A percentile compares a stretch with the other conserved stretches of the same genome.
phyloP scores from a whole-genome alignment of 495 filamentous ascomycete genomes.

The Penicillium canariense region DNA sequence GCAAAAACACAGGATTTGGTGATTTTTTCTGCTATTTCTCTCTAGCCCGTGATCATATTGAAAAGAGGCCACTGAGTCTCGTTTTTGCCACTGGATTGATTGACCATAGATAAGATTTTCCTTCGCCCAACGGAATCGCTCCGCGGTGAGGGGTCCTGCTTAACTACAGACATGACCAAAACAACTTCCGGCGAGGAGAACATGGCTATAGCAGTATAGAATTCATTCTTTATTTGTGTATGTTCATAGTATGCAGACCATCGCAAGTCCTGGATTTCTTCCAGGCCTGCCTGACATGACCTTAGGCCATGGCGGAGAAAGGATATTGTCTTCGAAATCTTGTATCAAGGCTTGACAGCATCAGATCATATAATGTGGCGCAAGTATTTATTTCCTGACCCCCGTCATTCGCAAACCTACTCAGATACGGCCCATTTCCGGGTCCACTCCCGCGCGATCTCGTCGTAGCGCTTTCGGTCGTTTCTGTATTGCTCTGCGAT shows the following conservation, averaged over 20 bases:
- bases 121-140: too few species aligned
- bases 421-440: constrained; percentile 65
- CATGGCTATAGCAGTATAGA: not conserved
- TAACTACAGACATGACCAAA: too few species aligned
- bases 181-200: too few species aligned
- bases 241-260: not conserved
- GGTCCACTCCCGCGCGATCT: constrained; percentile 80
- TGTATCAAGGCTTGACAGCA: not conserved
- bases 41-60: too few species aligned
- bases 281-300: not conserved
- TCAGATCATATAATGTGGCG: constrained; percentile 6
- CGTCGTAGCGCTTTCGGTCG: constrained; percentile 72
- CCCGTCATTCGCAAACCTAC: constrained; percentile 1
- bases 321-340: not conserved
- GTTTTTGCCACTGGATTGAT: too few species aligned
- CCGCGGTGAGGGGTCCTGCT: too few species aligned
- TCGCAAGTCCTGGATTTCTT: not conserved
- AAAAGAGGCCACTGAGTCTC: too few species aligned
- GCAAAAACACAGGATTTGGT: too few species aligned
- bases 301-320: not conserved
- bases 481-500: constrained; percentile 84
- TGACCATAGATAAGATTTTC: too few species aligned
- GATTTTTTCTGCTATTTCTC: too few species aligned
- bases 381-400: not conserved
- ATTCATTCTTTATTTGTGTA: not conserved